These are phyloP conservation scores for Artemisia annua DNA, from an alignment of 129 eudicot species.

Conservation along the genomic window DNA sequence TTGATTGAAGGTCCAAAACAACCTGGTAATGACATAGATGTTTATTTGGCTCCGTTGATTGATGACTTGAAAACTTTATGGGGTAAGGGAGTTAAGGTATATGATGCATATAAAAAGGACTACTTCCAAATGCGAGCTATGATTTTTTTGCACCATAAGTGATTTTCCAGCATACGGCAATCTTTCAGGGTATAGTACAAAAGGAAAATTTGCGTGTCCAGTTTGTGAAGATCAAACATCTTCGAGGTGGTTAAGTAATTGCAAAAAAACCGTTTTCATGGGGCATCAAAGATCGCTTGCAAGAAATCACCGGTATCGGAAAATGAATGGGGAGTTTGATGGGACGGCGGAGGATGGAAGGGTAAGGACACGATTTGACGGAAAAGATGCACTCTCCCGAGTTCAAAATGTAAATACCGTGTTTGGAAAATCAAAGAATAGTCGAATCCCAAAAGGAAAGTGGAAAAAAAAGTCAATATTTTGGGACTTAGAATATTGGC, in stretches of 20 bases:
- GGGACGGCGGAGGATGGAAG: not conserved
- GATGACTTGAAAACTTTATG: not conserved
- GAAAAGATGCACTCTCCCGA: not conserved
- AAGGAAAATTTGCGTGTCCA: no score
- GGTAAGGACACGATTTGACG: not conserved
- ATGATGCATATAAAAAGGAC: not conserved
- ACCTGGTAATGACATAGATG: not conserved
- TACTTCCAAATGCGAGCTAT: not conserved
- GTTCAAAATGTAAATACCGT: not conserved
- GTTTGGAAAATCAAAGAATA: not conserved
- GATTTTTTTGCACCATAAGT: no score
- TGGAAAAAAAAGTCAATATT: slow-evolving; percentile 1
- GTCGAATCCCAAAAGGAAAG: not conserved
- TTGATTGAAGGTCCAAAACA: not conserved
- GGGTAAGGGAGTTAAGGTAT: not conserved
- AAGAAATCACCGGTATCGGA: not conserved
- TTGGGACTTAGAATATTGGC: slow-evolving; percentile 1
- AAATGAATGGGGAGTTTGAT: not conserved
- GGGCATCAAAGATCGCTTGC: not conserved
- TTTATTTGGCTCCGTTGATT: not conserved
- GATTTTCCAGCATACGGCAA: no score
- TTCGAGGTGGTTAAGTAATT: no score
- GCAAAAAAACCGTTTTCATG: not conserved
- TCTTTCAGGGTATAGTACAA: no score
- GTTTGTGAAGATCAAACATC: no score